Evolutionary conservation across 1,139 yeast genomes (phyloP), one percentile per base, ranked within the genome.

Genomic region (Candida sojae): DNA sequence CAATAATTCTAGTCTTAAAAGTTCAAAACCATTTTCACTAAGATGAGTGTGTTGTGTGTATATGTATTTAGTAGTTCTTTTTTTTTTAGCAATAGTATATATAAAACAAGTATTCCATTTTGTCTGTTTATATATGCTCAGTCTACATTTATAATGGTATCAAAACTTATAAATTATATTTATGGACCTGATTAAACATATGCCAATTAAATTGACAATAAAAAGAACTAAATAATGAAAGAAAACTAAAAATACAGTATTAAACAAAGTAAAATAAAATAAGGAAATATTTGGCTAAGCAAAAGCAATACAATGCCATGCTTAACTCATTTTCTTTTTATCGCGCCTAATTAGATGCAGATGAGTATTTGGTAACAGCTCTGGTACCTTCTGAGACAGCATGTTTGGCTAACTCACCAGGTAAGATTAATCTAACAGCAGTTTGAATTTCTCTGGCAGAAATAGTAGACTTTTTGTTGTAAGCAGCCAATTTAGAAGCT

Each of bases 371-470:
- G 77, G 98, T 92, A 67, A 93, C 98, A 75, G 99, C 97, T 87
- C 97, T 91, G 66, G 98, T 92, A 84, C 98, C 98, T 80, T 92
- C 98, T 65, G 97, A 88, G 67, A 91, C 97, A 67, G 98, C 97
- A 79, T 92, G 98, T 85, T 92, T 93, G 63, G 99, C 97, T 77
- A 93, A 86, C 82, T 93, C 99, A 86, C 99, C 99, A 62, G 99
- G 99, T 68, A 93, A 88, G 79, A 93, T 93, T 71, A 93, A 87
- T 84, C 98, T 89, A 63, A 93, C 99, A 63, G 99, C 97, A 64
- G 98, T 93, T 80, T 93, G 99, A 70, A 93, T 93, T 80, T 93
- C 99, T 83, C 99, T 91, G 54, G 99, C 96, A 59, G 98, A 91
- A 69, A 93, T 93, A 68, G 99, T 93, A 51, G 97, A 91, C 82